Evolutionary conservation across 495 filamentous ascomycete species (phyloP).

Genomic region (Cladorrhinum samala): DNA sequence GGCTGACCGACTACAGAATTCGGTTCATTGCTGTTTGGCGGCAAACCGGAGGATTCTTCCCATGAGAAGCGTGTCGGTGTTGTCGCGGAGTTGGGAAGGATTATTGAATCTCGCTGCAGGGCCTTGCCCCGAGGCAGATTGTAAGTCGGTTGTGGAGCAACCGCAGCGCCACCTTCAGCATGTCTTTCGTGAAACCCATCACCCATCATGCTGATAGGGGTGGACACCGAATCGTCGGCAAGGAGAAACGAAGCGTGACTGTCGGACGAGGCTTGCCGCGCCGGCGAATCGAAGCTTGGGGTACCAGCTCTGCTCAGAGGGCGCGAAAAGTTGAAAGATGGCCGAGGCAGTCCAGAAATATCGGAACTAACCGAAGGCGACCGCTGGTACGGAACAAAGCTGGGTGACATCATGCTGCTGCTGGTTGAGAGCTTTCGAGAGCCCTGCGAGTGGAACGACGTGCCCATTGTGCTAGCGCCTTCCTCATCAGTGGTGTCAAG

Average conservation of each 20-base stretch:
- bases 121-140: slow-evolving; percentile 75
- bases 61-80: slow-evolving; percentile 52
- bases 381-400: slow-evolving; percentile 49
- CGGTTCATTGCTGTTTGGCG: slow-evolving; percentile 37
- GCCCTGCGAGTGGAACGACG: slow-evolving; percentile 39
- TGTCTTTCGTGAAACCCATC: slow-evolving; percentile 50
- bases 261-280: slow-evolving; percentile 53
- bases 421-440: slow-evolving; percentile 58
- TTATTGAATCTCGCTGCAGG: slow-evolving; percentile 60
- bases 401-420: slow-evolving; percentile 56
- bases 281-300: slow-evolving; percentile 53
- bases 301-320: slow-evolving; percentile 75
- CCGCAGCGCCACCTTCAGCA: slow-evolving; percentile 29
- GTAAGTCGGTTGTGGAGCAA: slow-evolving; percentile 65
- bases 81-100: slow-evolving; percentile 53
- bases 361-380: slow-evolving; percentile 83
- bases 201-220: slow-evolving; percentile 57
- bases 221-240: slow-evolving; percentile 53
- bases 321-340: slow-evolving; percentile 87
- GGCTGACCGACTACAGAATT: slow-evolving; percentile 37
- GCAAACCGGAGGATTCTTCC: slow-evolving; percentile 45
- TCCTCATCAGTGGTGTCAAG: slow-evolving; percentile 36
- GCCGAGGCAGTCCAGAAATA: slow-evolving; percentile 56
- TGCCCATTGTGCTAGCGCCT: slow-evolving; percentile 26
- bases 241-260: slow-evolving; percentile 57